Base-by-base conservation (phyloP, 2,329 filamentous ascomycete genomes). In the Aspergillus unguis region DNA sequence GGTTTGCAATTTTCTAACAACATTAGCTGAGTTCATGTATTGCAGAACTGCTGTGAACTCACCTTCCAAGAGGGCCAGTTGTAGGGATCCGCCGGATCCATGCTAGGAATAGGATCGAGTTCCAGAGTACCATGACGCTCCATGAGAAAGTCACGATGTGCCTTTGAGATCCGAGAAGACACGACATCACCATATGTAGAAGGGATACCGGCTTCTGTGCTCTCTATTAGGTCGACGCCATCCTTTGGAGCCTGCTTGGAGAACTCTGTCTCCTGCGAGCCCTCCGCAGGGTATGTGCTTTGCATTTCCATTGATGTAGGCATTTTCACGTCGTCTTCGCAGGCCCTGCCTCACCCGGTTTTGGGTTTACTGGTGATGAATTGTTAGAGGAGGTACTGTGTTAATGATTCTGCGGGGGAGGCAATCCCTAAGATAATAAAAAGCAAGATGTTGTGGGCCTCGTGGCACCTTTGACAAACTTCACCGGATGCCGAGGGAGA, bases 1-100 rank as follows among this genome's bases (percentile, higher is more conserved):
- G 67, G 52, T 83, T 82, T 50, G 69, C 49, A 1, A 71, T 63
- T 51, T 53, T 75, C 82, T 83, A 31, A 6, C 36, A n/a, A 38
- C 11, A 25, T 38, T 23, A 38, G 36, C 10, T 5, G n/a, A 37
- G 35, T 37, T 37, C 5, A 17, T 37, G 23, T 9, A 7, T 33
- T 33, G 32, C 6, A 33, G 35, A 5, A 17, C 35, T 37, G 17
- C 17, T 17, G 17, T 17, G 17, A 17, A 17, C 36, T 38, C n/a
- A 53, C 51, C 42, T 53, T 50, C 5, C 44, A 41, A 2, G 36
- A 26, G 2, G 51, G 51, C 51, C 51, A 53, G 31, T 53, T 53
- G 36, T 50, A 50, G n/a, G 51, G 51, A 50, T 53, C 51, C 41
- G 51, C 51, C 2, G 51, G 46, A n/a, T 53, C 51, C 51, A 53